Conservation (phyloP, 1,284 basidiomycete genomes). For the Sphaerobolus stellatus region DNA sequence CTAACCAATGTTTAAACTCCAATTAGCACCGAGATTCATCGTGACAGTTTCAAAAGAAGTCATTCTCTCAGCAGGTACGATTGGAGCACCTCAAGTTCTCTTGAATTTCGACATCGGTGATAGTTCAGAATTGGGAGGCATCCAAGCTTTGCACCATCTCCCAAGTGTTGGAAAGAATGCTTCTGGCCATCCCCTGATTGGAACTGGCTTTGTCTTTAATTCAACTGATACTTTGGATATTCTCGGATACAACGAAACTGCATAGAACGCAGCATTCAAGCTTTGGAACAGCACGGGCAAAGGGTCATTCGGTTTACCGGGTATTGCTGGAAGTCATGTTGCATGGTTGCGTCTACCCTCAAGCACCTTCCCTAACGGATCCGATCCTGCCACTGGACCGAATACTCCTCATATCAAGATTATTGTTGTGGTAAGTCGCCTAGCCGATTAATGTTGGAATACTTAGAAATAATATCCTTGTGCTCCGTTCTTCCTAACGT, state of each 20-base stretch:
- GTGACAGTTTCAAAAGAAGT: constrained; percentile 31
- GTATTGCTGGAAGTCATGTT: constrained; percentile 12
- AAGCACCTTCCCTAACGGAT: constrained; percentile 27
- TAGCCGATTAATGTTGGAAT: too few relatives aligned
- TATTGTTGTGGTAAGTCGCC: constrained; percentile 8
- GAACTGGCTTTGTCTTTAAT: constrained; percentile 31
- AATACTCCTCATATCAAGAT: constrained; percentile 18
- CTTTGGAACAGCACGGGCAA: constrained; percentile 29
- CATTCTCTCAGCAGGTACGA: constrained; percentile 32
- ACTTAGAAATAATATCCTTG: not conserved
- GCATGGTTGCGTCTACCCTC: constrained; percentile 33
- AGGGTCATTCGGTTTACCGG: constrained; percentile 28
- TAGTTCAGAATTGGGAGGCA: constrained; percentile 21
- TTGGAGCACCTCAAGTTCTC: constrained; percentile 37
- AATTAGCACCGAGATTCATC: not conserved
- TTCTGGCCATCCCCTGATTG: constrained; percentile 35
- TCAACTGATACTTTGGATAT: constrained; percentile 27
- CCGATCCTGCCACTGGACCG: constrained; percentile 38
- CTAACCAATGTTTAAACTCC: not conserved
- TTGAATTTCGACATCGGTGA: constrained; percentile 38
- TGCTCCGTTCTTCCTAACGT: constrained; percentile 20
- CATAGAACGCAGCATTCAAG: constrained; percentile 17
- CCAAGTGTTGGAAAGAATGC: constrained; percentile 33
- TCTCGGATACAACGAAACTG: constrained; percentile 21
- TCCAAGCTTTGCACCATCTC: not conserved